These are phyloP conservation scores for Pulicaria dysenterica DNA, from an alignment of 129 eudicot genomes.

Conservation along the genomic window DNA sequence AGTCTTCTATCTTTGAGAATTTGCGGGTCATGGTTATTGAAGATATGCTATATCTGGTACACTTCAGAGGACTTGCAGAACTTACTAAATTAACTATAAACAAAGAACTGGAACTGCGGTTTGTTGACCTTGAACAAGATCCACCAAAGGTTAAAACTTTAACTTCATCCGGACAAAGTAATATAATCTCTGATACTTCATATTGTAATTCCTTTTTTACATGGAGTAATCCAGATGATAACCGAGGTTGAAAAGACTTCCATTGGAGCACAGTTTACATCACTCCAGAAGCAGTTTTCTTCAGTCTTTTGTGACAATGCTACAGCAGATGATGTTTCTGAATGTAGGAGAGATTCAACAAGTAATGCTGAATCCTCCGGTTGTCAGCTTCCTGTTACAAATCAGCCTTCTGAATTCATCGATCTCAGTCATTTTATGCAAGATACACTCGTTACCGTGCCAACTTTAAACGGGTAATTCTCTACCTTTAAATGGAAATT, in stretches of 20 bases:
- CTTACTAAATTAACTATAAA: constrained; percentile 49
- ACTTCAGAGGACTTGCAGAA: constrained; percentile 52
- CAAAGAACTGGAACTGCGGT: constrained; percentile 43
- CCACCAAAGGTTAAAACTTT: constrained; percentile 68
- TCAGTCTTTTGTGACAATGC: constrained; percentile 49
- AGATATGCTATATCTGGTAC: constrained; percentile 80
- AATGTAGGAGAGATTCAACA: constrained; percentile 25
- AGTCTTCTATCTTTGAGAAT: constrained; percentile 56
- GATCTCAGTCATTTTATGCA: constrained; percentile 81
- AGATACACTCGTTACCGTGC: constrained; percentile 68
- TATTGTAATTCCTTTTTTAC: constrained; percentile 1
- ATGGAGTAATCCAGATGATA: constrained; percentile 58
- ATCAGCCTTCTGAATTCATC: constrained; percentile 45
- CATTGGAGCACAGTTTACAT: constrained; percentile 47
- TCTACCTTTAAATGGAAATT: constrained; percentile 11
- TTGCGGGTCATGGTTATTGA: constrained; percentile 81
- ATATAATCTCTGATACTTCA: background rate
- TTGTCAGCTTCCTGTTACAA: constrained; percentile 16
- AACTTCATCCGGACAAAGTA: background rate
- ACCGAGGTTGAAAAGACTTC: constrained; percentile 42
- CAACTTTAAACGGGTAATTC: constrained; percentile 82
- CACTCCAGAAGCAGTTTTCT: constrained; percentile 62
- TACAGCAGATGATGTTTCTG: constrained; percentile 33
- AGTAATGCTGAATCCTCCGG: constrained; percentile 31
- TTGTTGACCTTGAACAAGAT: constrained; percentile 84